A percentile compares a stretch with the other conserved stretches of the same genome.
Conservation (phyloP, 2,329 filamentous ascomycete genomes). For the Microascus cirrosus region DNA sequence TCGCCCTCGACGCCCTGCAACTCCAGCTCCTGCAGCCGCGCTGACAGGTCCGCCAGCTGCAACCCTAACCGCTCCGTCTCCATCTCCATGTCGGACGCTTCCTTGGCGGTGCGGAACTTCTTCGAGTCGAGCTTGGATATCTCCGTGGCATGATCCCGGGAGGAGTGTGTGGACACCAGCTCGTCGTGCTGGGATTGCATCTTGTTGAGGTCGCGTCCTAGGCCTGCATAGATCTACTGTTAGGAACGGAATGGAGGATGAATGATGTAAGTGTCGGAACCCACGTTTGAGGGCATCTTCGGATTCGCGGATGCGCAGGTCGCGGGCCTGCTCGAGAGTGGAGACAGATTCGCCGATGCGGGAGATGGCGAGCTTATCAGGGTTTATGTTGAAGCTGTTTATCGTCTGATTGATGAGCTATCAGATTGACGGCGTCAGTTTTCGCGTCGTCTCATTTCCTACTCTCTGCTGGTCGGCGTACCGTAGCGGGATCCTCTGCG, state of each 20-base stretch:
- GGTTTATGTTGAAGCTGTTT: conserved; percentile 86
- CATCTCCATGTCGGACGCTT: conserved; percentile 78
- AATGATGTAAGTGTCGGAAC: conserved; percentile 7
- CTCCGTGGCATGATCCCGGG: conserved; percentile 67
- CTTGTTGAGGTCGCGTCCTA: conserved; percentile 65
- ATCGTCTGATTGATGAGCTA: conserved; percentile 88
- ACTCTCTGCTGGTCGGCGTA: conserved; percentile 31
- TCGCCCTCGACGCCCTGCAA: conserved; percentile 72
- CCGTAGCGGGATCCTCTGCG: conserved; percentile 82
- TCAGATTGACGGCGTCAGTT: neutral
- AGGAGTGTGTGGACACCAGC: conserved; percentile 62
- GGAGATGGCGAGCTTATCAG: conserved; percentile 73
- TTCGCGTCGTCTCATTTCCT: neutral
- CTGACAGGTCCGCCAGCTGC: conserved; percentile 64
- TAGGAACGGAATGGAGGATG: neutral
- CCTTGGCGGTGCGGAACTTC: conserved; percentile 92
- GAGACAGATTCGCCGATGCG: conserved; percentile 77
- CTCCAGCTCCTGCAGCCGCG: conserved; percentile 71
- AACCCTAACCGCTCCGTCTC: conserved; percentile 85
- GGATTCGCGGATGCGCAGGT: conserved; percentile 61
- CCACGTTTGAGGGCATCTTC: conserved; percentile 53
- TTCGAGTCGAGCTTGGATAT: conserved; percentile 84
- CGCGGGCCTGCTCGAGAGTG: conserved; percentile 74
- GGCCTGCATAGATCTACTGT: conserved; percentile 25
- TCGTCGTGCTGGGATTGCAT: conserved; percentile 68